phyloP scores from a whole-genome alignment of 1,139 yeast species.

The Candida sp. region DNA sequence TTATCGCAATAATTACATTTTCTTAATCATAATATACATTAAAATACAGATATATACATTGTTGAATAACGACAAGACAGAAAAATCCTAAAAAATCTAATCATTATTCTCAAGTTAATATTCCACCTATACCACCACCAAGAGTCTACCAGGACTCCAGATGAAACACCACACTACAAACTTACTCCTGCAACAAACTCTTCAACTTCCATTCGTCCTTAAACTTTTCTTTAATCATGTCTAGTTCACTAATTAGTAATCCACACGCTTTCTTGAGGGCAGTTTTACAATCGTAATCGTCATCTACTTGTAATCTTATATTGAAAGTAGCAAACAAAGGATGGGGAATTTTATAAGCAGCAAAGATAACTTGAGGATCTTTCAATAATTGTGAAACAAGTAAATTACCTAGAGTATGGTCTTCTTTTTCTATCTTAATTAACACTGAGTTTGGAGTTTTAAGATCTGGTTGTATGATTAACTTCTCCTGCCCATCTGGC shows the following conservation, averaged over 20 bases:
- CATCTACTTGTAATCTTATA: constrained; percentile 93
- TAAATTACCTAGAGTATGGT: constrained; percentile 92
- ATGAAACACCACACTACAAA: background rate
- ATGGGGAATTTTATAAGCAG: constrained; percentile 97
- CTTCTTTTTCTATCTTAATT: constrained; percentile 92
- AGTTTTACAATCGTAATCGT: constrained; percentile 86
- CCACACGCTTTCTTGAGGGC: constrained; percentile 91
- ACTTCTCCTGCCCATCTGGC: constrained; percentile 96
- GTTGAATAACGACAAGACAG: constrained; percentile 6
- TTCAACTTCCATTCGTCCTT: constrained; percentile 92
- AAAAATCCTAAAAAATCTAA: too few species aligned
- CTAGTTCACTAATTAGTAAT: constrained; percentile 75
- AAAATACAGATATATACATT: constrained; percentile 6
- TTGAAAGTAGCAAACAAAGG: constrained; percentile 95
- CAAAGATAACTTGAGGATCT: constrained; percentile 86
- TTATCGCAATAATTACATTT: too few species aligned
- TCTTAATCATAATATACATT: constrained; percentile 1
- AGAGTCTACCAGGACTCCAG: too few species aligned
- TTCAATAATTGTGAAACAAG: constrained; percentile 81
- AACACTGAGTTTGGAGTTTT: constrained; percentile 95
- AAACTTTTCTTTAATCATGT: constrained; percentile 70
- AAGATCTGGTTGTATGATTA: constrained; percentile 88
- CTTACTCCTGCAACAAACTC: constrained; percentile 42
- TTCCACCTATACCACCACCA: too few species aligned
- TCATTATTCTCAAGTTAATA: constrained; percentile 41